A percentile compares a stretch with the other conserved stretches of the same genome.
phyloP scores from a whole-genome alignment of 2,329 filamentous ascomycete genomes.

The Colletotrichum higginsianum region DNA sequence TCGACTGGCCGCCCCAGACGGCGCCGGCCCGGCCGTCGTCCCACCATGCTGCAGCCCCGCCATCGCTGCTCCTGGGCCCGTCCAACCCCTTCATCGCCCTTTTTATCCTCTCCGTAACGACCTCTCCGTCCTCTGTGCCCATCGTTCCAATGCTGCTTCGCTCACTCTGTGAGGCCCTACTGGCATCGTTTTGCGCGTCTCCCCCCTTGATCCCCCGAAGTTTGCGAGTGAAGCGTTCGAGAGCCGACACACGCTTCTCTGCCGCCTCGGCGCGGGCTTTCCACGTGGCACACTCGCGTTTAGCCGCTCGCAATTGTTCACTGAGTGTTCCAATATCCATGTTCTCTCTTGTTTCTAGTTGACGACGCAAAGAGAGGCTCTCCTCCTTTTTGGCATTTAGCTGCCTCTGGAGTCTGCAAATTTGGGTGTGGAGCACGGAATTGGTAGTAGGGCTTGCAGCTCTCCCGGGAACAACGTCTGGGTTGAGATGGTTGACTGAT shows the following conservation, averaged over 20 bases:
- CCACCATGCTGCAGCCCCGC: conserved; percentile 42
- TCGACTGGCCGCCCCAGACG: not conserved
- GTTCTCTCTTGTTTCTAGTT: conserved; percentile 61
- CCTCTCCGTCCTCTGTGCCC: conserved; percentile 26
- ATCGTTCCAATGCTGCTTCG: conserved; percentile 11
- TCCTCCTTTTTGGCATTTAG: conserved; percentile 64
- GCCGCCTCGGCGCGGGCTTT: conserved; percentile 68
- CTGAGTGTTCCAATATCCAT: conserved; percentile 62
- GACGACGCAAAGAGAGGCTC: conserved; percentile 58
- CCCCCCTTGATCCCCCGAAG: conserved; percentile 51
- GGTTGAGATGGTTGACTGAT: conserved; percentile 37
- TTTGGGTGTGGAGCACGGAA: conserved; percentile 62
- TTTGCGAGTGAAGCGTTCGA: conserved; percentile 59
- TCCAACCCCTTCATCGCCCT: conserved; percentile 27
- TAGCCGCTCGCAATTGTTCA: conserved; percentile 62
- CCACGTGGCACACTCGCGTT: conserved; percentile 65
- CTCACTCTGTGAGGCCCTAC: not conserved
- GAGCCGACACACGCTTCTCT: conserved; percentile 65
- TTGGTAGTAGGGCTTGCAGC: conserved; percentile 48
- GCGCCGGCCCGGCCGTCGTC: not conserved
- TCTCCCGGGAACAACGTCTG: conserved; percentile 6
- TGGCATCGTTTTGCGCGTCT: conserved; percentile 24
- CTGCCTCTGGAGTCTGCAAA: conserved; percentile 64
- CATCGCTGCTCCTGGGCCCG: conserved; percentile 31
- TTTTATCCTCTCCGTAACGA: conserved; percentile 18